Percentiles rank a stretch among this genome's conserved stretches.
These are phyloP conservation scores for Boletus subcaerulescens DNA, from an alignment of 768 basidiomycete genomes.

Conservation along the genomic window DNA sequence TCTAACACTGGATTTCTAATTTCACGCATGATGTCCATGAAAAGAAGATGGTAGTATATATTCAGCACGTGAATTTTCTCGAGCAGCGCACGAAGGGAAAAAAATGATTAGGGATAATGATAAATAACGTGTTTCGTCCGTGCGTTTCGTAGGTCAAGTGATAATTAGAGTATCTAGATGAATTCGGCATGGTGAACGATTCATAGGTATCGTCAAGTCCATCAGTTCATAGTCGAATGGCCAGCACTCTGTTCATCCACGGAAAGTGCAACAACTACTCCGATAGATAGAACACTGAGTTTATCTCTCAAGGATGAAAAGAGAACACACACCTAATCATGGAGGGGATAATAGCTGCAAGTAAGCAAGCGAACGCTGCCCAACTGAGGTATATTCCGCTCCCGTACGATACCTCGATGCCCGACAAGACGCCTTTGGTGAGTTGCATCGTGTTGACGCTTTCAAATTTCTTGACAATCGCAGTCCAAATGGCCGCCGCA, in stretches of 20 bases:
- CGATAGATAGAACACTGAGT: neutral
- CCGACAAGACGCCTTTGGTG: conserved; percentile 44
- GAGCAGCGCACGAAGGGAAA: neutral
- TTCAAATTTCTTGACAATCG: conserved; percentile 61
- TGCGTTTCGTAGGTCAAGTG: conserved; percentile 5
- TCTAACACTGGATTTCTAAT: too few species aligned
- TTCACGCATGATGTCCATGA: neutral
- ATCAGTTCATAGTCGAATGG: conserved; percentile 20
- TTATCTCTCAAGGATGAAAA: neutral
- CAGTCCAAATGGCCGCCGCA: conserved; percentile 75
- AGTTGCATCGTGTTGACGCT: conserved; percentile 54
- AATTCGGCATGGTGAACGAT: neutral
- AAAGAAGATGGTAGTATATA: neutral
- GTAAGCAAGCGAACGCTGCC: conserved; percentile 69
- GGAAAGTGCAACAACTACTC: conserved; percentile 76
- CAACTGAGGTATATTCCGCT: conserved; percentile 65
- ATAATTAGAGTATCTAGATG: conserved; percentile 1
- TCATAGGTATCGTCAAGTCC: conserved; percentile 19
- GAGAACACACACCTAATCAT: conserved; percentile 60
- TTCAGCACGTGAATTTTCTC: too few species aligned
- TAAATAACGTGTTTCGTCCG: conserved; percentile 22
- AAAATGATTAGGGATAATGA: conserved; percentile 15
- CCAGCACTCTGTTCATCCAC: conserved; percentile 48
- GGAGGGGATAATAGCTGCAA: conserved; percentile 68
- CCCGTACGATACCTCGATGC: conserved; percentile 62